Percentiles rank a stretch among this genome's conserved stretches.
phyloP scores from a whole-genome alignment of 306 rosid species.

The Pyrus pyrifolia region DNA sequence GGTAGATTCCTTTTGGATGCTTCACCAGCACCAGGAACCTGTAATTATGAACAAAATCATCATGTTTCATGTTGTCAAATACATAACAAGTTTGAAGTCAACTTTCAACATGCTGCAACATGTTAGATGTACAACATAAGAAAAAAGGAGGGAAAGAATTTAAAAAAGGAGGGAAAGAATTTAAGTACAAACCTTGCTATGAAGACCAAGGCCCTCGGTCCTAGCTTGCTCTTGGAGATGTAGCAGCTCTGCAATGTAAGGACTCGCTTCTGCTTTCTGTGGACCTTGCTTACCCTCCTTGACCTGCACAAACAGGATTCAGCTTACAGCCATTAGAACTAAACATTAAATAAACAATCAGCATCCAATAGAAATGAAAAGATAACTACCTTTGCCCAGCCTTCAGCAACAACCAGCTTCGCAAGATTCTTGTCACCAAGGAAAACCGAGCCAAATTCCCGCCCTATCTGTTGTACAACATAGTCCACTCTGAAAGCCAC shows the following conservation, averaged over 20 bases:
- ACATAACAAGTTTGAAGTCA: neutral
- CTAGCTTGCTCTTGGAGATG: conserved; percentile 83
- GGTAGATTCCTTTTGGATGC: conserved; percentile 70
- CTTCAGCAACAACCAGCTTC: conserved; percentile 67
- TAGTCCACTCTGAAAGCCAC: conserved; percentile 82
- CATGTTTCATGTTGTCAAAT: neutral
- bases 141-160: neutral
- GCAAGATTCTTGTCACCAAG: conserved; percentile 76
- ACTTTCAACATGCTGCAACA: neutral
- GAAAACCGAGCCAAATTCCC: conserved; percentile 92
- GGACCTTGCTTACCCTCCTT: conserved; percentile 66
- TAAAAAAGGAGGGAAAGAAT: neutral
- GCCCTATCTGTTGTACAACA: conserved; percentile 63
- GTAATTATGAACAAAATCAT: conserved; percentile 24
- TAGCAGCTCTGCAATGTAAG: conserved; percentile 66
- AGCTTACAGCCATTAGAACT: conserved; percentile 2
- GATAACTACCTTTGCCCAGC: conserved; percentile 85
- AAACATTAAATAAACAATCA: neutral
- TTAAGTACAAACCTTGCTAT: conserved; percentile 66
- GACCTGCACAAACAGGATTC: conserved; percentile 45
- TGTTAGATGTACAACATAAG: neutral
- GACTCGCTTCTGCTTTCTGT: conserved; percentile 88
- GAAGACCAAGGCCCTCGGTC: conserved; percentile 86
- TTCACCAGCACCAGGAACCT: conserved; percentile 82
- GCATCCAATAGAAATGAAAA: neutral